Evolutionary conservation across 2,329 filamentous ascomycete species (phyloP).

Genomic region (Sphaerostilbella broomeana): DNA sequence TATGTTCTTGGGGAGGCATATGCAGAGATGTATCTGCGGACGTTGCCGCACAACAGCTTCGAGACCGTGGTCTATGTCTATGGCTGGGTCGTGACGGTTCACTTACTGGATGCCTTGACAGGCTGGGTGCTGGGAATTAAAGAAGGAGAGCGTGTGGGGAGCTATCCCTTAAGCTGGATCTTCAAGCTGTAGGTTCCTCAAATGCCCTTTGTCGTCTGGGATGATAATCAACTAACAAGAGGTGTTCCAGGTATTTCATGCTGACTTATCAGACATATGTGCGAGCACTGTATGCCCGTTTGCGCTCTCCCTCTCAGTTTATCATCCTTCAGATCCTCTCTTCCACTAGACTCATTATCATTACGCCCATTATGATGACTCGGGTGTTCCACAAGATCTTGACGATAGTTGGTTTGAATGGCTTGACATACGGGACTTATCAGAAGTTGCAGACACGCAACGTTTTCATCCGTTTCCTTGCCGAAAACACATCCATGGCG

Average conservation of each 20-base stretch:
- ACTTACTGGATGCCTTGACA: constrained; percentile 56
- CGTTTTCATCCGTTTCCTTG: constrained; percentile 60
- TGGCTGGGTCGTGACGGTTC: constrained; percentile 61
- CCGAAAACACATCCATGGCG: constrained; percentile 63
- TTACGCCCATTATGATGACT: constrained; percentile 60
- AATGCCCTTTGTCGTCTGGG: background rate
- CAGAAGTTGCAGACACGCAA: constrained; percentile 60
- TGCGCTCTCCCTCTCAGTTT: constrained; percentile 60
- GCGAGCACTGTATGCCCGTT: constrained; percentile 59
- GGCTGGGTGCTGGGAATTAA: constrained; percentile 61
- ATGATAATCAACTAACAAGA: constrained; percentile 10
- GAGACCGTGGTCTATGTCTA: constrained; percentile 66
- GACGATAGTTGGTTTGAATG: constrained; percentile 47
- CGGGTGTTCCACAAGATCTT: constrained; percentile 50
- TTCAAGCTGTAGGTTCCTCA: constrained; percentile 54
- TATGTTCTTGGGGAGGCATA: constrained; percentile 64
- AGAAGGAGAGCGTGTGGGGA: constrained; percentile 60
- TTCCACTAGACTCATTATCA: constrained; percentile 54
- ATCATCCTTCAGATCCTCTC: constrained; percentile 59
- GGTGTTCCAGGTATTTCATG: constrained; percentile 50
- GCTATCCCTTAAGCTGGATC: constrained; percentile 64
- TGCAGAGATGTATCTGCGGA: constrained; percentile 61
- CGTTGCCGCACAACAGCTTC: constrained; percentile 57
- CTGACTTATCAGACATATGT: constrained; percentile 67
- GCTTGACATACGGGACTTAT: constrained; percentile 55